Conservation (phyloP, 1,284 basidiomycete species). For the Takashimella tepidaria region DNA sequence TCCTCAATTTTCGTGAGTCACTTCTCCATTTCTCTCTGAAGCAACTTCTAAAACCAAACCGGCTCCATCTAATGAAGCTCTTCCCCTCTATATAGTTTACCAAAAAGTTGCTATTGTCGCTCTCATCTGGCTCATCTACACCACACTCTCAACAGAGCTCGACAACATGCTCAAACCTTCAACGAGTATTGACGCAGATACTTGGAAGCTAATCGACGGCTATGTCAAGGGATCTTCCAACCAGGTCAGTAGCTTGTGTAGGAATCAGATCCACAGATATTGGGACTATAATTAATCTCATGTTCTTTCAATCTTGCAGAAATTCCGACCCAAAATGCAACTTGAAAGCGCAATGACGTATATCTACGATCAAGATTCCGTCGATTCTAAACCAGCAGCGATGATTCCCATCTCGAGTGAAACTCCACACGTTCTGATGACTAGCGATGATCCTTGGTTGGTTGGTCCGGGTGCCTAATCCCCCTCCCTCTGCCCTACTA, state of each 20-base stretch:
- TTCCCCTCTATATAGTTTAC: constrained; percentile 17
- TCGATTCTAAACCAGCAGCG: constrained; percentile 13
- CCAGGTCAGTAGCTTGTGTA: constrained; percentile 3
- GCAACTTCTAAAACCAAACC: too few relatives aligned
- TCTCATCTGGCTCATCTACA: constrained; percentile 29
- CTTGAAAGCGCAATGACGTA: constrained; percentile 30
- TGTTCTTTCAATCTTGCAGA: not conserved
- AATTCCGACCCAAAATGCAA: too few relatives aligned
- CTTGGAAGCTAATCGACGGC: constrained; percentile 19
- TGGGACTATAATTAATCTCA: too few relatives aligned
- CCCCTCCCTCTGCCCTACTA: not conserved
- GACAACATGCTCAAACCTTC: constrained; percentile 31
- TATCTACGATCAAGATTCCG: constrained; percentile 21
- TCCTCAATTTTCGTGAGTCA: constrained; percentile 29
- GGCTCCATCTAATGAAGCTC: not conserved
- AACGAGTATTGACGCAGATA: constrained; percentile 18
- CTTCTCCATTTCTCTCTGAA: not conserved
- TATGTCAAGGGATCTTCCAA: constrained; percentile 8
- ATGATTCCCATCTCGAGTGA: constrained; percentile 28
- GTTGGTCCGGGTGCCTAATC: constrained; percentile 22
- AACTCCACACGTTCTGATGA: constrained; percentile 33
- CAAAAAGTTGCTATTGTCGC: constrained; percentile 22
- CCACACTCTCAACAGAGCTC: constrained; percentile 27
- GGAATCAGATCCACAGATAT: too few relatives aligned
- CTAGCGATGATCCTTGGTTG: constrained; percentile 27